Conservation (phyloP, 2,329 filamentous ascomycete genomes). For the Phoma sp. region DNA sequence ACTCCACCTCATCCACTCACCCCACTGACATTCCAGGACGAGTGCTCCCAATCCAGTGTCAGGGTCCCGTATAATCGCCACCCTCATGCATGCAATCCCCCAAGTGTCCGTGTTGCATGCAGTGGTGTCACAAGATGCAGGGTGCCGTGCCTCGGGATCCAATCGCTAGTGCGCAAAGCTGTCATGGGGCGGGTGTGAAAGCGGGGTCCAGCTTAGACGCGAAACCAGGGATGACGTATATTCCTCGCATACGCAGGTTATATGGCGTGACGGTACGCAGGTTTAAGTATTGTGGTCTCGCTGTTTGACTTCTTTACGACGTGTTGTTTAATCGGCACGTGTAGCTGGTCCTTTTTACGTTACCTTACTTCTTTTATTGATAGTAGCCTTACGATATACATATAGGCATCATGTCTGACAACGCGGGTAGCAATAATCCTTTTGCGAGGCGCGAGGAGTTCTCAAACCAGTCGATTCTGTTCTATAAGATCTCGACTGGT, state of each 20-base stretch:
- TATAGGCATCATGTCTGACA: constrained; percentile 13
- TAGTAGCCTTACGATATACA: no score
- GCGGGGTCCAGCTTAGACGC: constrained; percentile 14
- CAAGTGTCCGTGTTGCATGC: background rate
- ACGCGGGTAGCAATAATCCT: constrained; percentile 67
- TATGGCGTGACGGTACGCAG: constrained; percentile 13
- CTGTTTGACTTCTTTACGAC: background rate
- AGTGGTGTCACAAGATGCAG: constrained; percentile 10
- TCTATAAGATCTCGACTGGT: constrained; percentile 79
- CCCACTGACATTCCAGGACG: no score
- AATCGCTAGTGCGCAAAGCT: constrained; percentile 3
- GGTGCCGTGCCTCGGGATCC: constrained; percentile 1
- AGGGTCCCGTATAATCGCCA: constrained; percentile 10
- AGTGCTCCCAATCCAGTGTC: no score
- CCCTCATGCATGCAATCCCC: constrained; percentile 1
- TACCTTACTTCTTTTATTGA: no score
- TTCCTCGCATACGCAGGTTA: constrained; percentile 2
- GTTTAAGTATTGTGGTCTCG: constrained; percentile 1
- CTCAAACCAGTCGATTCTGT: constrained; percentile 65
- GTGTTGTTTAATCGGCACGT: no score
- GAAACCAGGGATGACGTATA: constrained; percentile 12
- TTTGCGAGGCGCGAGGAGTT: constrained; percentile 76
- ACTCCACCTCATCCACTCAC: no score
- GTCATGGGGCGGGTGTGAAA: constrained; percentile 16
- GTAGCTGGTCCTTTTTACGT: background rate